Conservation (phyloP, 2,329 filamentous ascomycete genomes). For the Didymellaceae sp. region DNA sequence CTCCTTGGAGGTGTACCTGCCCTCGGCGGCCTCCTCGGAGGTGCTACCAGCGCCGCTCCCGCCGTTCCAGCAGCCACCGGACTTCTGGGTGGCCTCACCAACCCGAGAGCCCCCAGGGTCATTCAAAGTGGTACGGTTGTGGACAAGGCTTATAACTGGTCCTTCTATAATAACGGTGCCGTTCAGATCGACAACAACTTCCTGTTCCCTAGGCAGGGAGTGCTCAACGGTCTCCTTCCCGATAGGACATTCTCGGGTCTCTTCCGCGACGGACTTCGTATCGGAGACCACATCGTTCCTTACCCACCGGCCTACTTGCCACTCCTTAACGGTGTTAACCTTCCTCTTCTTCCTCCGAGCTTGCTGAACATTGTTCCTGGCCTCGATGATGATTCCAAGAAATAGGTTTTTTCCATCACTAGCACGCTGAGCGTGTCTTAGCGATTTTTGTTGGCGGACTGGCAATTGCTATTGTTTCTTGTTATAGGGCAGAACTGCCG, state of each 20-base stretch:
- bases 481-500: not conserved
- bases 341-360: slow-evolving; percentile 10
- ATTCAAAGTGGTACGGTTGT: slow-evolving; percentile 19
- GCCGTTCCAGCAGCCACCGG: slow-evolving; percentile 5
- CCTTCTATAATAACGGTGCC: slow-evolving; percentile 23
- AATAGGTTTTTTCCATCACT: slow-evolving; percentile 1
- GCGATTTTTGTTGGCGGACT: not conserved
- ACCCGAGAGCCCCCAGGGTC: slow-evolving; percentile 5
- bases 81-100: not conserved
- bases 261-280: slow-evolving; percentile 26
- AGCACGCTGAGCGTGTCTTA: not conserved
- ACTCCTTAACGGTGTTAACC: slow-evolving; percentile 8
- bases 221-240: slow-evolving; percentile 18
- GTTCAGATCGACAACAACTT: slow-evolving; percentile 24
- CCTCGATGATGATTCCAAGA: not conserved
- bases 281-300: slow-evolving; percentile 23
- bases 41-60: slow-evolving; percentile 1
- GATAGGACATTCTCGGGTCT: slow-evolving; percentile 21
- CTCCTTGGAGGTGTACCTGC: not conserved
- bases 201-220: slow-evolving; percentile 19
- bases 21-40: not conserved
- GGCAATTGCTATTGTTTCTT: not conserved
- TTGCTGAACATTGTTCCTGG: slow-evolving; percentile 2
- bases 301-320: slow-evolving; percentile 16
- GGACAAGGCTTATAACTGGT: slow-evolving; percentile 20